phyloP scores from a whole-genome alignment of 1,284 basidiomycete genomes.

The Microstroma glucosiphilum region DNA sequence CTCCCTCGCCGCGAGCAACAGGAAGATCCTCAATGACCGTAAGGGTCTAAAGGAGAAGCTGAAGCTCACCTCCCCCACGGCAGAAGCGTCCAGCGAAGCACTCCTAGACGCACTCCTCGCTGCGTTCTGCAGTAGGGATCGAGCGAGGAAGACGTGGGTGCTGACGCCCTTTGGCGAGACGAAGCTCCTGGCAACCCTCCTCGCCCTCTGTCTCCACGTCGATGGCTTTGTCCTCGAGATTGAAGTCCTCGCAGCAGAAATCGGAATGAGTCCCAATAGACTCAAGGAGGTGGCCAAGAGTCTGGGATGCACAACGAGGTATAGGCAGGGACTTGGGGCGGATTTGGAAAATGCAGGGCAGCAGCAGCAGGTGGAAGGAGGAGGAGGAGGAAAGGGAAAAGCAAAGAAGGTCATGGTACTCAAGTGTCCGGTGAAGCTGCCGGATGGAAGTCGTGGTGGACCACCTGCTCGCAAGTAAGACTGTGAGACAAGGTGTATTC shows the following conservation, averaged over 20 bases:
- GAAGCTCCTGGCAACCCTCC: slow-evolving; percentile 36
- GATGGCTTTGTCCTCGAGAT: slow-evolving; percentile 42
- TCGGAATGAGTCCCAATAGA: slow-evolving; percentile 16
- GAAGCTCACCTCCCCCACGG: slow-evolving; percentile 10
- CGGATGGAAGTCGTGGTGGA: slow-evolving; percentile 11
- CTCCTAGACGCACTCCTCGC: slow-evolving; percentile 25
- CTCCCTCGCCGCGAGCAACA: slow-evolving; percentile 5
- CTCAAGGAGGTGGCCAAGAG: slow-evolving; percentile 19
- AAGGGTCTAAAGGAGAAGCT: slow-evolving; percentile 18
- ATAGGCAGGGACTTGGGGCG: slow-evolving; percentile 1
- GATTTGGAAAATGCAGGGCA: background rate
- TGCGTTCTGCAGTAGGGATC: slow-evolving; percentile 19
- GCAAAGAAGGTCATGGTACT: slow-evolving; percentile 11
- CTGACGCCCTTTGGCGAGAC: slow-evolving; percentile 36
- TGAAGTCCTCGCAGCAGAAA: slow-evolving; percentile 18
- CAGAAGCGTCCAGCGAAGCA: slow-evolving; percentile 12
- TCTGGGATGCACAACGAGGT: slow-evolving; percentile 15
- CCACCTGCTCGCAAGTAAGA: background rate
- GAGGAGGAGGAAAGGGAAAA: background rate
- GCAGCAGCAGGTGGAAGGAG: background rate
- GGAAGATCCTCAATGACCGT: slow-evolving; percentile 15
- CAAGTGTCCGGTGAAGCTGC: slow-evolving; percentile 16
- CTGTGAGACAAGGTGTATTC: no score
- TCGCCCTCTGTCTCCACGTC: slow-evolving; percentile 40
- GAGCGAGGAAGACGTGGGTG: background rate